phyloP scores from a whole-genome alignment of 2,329 filamentous ascomycete species.

The Colletotrichum spinosum region DNA sequence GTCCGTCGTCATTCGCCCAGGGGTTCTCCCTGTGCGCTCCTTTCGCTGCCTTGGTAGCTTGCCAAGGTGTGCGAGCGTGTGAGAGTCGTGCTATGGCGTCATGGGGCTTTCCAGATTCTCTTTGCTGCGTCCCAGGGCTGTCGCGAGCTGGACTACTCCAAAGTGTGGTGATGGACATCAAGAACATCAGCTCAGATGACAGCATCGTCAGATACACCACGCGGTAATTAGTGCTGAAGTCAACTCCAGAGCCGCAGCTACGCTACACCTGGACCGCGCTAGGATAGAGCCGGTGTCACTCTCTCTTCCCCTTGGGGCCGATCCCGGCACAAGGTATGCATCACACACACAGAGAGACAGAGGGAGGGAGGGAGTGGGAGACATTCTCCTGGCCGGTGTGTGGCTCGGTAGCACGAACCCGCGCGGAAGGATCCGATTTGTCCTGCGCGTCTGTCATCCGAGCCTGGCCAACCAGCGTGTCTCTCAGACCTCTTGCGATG shows the following conservation, averaged over 20 bases:
- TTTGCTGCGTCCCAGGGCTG: conserved; percentile 10
- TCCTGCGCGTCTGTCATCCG: conserved; percentile 18
- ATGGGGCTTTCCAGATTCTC: background rate
- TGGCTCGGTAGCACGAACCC: conserved; percentile 4
- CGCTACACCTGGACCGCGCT: conserved; percentile 2
- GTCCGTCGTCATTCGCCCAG: conserved; percentile 26
- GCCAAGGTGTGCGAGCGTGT: conserved; percentile 1
- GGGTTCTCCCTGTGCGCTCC: conserved; percentile 26
- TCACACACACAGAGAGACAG: background rate
- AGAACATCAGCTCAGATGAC: conserved; percentile 6
- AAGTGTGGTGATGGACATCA: background rate
- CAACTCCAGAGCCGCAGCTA: conserved; percentile 11
- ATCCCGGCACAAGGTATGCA: conserved; percentile 20
- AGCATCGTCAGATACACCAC: background rate
- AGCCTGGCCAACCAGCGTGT: conserved; percentile 22
- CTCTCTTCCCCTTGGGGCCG: conserved; percentile 2
- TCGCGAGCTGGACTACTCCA: conserved; percentile 6
- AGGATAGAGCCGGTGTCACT: background rate
- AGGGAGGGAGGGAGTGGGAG: too few relatives aligned
- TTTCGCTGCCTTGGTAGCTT: conserved; percentile 14
- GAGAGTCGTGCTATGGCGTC: conserved; percentile 17
- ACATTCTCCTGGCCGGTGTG: conserved; percentile 5
- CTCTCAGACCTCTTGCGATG: background rate
- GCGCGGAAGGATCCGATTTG: conserved; percentile 35
- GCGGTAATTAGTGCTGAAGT: background rate